These are phyloP conservation scores for Ogataea degrootiae DNA, from an alignment of 805 yeast genomes.

Conservation along the genomic window DNA sequence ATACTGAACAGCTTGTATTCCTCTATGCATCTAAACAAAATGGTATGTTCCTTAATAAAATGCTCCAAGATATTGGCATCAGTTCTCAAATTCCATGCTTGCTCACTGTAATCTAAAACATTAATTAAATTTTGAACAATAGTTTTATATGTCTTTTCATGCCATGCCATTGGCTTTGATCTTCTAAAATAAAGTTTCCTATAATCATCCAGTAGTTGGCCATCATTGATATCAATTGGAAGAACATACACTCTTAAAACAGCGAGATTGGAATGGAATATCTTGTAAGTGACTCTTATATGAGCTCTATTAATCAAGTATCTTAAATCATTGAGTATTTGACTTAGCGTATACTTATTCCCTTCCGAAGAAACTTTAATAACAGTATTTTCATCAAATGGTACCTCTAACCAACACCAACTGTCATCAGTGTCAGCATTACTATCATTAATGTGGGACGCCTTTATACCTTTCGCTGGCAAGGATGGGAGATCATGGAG, in stretches of 20 bases:
- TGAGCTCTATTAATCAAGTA: conserved; percentile 40
- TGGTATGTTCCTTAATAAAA: conserved; percentile 1
- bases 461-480: conserved; percentile 31
- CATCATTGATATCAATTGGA: conserved; percentile 39
- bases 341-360: conserved; percentile 2
- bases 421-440: conserved; percentile 23
- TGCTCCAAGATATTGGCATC: conserved; percentile 5
- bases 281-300: conserved; percentile 41
- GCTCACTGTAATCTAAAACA: conserved; percentile 38
- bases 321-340: conserved; percentile 33
- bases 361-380: background rate
- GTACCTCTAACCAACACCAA: conserved; percentile 57
- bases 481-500: conserved; percentile 39
- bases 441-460: conserved; percentile 17
- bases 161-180: conserved; percentile 32
- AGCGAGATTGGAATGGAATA: conserved; percentile 19
- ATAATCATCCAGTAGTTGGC: conserved; percentile 31
- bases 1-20: background rate
- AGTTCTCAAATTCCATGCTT: conserved; percentile 32
- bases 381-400: conserved; percentile 22
- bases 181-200: conserved; percentile 29
- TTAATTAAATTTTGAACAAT: conserved; percentile 34
- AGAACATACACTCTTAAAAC: conserved; percentile 43
- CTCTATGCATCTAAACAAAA: conserved; percentile 7
- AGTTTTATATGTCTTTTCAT: conserved; percentile 27